Percentiles rank a stretch among this genome's conserved stretches.
Evolutionary conservation across 345 rosid genomes (phyloP).

Genomic region (Eucalyptus albens): DNA sequence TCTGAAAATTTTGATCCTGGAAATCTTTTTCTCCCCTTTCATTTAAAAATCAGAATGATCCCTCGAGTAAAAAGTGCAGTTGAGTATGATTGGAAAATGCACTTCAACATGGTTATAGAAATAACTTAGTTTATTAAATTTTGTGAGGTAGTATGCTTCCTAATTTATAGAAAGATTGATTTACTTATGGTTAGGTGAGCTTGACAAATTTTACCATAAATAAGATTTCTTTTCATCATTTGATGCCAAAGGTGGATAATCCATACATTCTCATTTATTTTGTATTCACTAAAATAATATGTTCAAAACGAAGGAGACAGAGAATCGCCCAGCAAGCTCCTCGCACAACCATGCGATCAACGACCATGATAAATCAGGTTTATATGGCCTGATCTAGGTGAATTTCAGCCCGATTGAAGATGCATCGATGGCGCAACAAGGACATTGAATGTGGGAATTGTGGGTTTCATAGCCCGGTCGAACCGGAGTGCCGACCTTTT

Average conservation of each 20-base stretch:
- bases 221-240: not conserved
- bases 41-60: not conserved
- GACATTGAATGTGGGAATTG: not conserved
- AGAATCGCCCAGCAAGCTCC: not conserved
- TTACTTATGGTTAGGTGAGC: not conserved
- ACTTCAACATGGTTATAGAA: not conserved
- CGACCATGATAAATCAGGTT: not conserved
- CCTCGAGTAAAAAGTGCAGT: not conserved
- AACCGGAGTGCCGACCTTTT: not conserved
- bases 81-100: not conserved
- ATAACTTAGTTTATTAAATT: too few species aligned
- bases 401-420: not conserved
- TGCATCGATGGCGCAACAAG: not conserved
- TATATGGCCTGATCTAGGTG: not conserved
- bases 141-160: not conserved
- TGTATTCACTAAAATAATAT: not conserved
- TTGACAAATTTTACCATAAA: not conserved
- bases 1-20: accelerated
- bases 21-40: not conserved
- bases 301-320: not conserved
- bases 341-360: not conserved
- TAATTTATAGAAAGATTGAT: too few species aligned
- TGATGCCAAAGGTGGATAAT: not conserved
- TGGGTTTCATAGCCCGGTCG: not conserved
- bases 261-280: not conserved